phyloP scores from a whole-genome alignment of 176 grass and related monocot species.

The Zea luxurians region DNA sequence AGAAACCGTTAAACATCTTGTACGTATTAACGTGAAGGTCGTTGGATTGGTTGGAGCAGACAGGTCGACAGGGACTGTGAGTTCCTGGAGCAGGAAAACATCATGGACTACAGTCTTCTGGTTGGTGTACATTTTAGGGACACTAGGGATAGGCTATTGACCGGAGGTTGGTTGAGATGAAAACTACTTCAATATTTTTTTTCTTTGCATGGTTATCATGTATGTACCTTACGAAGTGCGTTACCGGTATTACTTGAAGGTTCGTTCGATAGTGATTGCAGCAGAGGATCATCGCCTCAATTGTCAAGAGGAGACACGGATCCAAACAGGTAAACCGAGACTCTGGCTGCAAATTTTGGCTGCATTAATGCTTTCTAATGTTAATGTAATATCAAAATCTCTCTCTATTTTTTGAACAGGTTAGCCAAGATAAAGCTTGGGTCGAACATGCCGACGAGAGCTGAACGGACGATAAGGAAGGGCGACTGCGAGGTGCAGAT shows the following conservation, averaged over 20 bases:
- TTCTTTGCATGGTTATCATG: slow-evolving; percentile 5
- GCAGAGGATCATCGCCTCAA: slow-evolving; percentile 57
- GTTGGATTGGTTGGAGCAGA: slow-evolving; percentile 47
- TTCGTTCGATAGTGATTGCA: slow-evolving; percentile 60
- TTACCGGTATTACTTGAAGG: slow-evolving; percentile 50
- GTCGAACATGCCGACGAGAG: slow-evolving; percentile 72
- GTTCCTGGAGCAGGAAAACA: slow-evolving; percentile 96
- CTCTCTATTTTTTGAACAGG: slow-evolving; percentile 46
- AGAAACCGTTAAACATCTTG: slow-evolving; percentile 16
- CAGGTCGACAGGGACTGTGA: slow-evolving; percentile 95
- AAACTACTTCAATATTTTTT: not conserved
- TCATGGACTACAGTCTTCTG: slow-evolving; percentile 99
- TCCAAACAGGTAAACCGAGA: slow-evolving; percentile 65
- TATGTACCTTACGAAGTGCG: slow-evolving; percentile 32
- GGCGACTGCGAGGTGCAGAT: slow-evolving; percentile 48
- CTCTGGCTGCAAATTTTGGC: not conserved
- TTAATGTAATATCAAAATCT: not conserved
- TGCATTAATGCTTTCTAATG: slow-evolving; percentile 18
- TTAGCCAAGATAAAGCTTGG: slow-evolving; percentile 62
- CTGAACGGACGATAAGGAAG: slow-evolving; percentile 61
- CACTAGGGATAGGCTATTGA: slow-evolving; percentile 49
- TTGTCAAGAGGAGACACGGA: slow-evolving; percentile 71
- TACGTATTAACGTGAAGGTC: slow-evolving; percentile 12
- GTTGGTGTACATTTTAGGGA: slow-evolving; percentile 93
- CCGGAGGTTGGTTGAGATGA: slow-evolving; percentile 62